Evolutionary conservation across 2,329 filamentous ascomycete genomes (phyloP), one percentile per base, ranked within the genome.

Genomic region (Ciborinia camelliae): DNA sequence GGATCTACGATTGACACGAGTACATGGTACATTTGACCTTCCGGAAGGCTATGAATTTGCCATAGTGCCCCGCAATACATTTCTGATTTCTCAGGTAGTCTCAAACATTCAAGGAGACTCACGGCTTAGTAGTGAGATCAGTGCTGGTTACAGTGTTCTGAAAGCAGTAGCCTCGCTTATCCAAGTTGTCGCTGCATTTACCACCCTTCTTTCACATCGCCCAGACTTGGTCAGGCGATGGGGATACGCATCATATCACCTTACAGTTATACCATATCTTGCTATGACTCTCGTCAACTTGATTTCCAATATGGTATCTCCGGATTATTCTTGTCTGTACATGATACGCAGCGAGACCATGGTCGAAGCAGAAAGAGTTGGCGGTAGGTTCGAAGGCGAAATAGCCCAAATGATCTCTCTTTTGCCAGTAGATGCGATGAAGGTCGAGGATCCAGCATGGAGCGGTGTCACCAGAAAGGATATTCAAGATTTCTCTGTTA

Each of bases 171-270:
- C 72, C 32, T 64, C 66, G 1, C 23, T 72, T 9, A 58, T 68
- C 4, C 73, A 75, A 57, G 67, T 71, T 8, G 32, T 70, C 20
- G 73, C 62, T 55, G 71, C 64, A 10, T 48, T 65, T 18, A 55
- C 57, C 4, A 74, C 70, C 14, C 55, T 75, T 9, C 73, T 74
- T 60, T 64, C 67, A 7, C 63, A 70, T 10, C 65, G 70, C 20
- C 72, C 65, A 50, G 67, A 71, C 67, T 74, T 72, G 63, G 55
- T 76, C 50, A 52, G 69, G 4, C 55, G 47, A 9, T 74, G 72
- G 39, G 75, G 75, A 37, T 76, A 73, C 41, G 73, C 72, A 0
- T 72, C 74, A n/a, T 76, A 75, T 48, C 73, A 73, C 2, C 67
- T 76, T 8, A 66, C 60, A 23, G 64, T 66, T 28, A 60, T 70